These are phyloP conservation scores for Silene noctiflora DNA, from an alignment of 179 eudicot species.

Conservation along the genomic window DNA sequence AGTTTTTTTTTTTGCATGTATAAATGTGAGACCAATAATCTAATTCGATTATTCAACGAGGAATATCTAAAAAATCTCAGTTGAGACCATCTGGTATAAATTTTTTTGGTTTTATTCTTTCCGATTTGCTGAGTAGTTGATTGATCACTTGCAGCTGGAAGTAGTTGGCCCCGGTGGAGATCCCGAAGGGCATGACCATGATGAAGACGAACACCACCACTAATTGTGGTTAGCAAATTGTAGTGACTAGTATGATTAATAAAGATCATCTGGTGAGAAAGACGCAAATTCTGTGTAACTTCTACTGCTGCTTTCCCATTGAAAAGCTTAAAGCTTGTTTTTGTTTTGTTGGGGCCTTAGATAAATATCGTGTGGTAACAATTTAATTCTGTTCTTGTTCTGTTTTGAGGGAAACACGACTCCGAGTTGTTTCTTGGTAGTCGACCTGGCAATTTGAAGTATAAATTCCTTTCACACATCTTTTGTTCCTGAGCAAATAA, in stretches of 20 bases:
- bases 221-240: conserved; percentile 35
- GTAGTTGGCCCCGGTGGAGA: conserved; percentile 95
- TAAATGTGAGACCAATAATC: not conserved
- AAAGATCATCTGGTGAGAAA: conserved; percentile 47
- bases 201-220: conserved; percentile 57
- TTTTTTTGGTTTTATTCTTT: not conserved
- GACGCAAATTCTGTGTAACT: conserved; percentile 33
- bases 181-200: conserved; percentile 85
- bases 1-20: not conserved
- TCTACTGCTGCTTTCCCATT: conserved; percentile 38
- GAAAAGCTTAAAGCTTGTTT: conserved; percentile 39
- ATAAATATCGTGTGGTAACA: conserved; percentile 34
- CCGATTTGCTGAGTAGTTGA: conserved; percentile 1
- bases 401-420: conserved; percentile 26
- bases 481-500: conserved; percentile 31
- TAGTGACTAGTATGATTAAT: conserved; percentile 28
- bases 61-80: not conserved
- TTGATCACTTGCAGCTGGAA: conserved; percentile 55
- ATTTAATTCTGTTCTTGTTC: conserved; percentile 23
- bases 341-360: conserved; percentile 28
- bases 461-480: conserved; percentile 23
- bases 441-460: conserved; percentile 32
- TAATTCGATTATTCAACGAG: not conserved
- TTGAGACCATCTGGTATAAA: no score
- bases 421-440: conserved; percentile 25